These are phyloP conservation scores for Penicillium goetzii DNA, from an alignment of 495 filamentous ascomycete species.

Conservation along the genomic window DNA sequence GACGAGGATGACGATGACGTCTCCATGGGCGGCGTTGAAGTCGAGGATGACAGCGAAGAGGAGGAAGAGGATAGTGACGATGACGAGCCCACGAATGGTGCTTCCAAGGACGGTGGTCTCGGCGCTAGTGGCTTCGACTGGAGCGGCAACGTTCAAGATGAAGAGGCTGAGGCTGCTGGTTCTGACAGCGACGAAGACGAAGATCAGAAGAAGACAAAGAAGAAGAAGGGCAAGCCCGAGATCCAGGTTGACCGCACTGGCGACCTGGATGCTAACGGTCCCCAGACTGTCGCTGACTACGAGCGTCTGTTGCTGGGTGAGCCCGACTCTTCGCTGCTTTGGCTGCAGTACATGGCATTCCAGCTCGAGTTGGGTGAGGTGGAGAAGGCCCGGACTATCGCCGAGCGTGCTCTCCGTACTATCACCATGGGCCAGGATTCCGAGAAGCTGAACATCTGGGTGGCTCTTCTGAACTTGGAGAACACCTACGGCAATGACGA, in stretches of 20 bases:
- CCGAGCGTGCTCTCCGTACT: constrained; percentile 83
- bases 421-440: constrained; percentile 85
- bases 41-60: constrained; percentile 55
- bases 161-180: constrained; percentile 43
- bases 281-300: constrained; percentile 86
- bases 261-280: constrained; percentile 85
- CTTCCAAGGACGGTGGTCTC: constrained; percentile 57
- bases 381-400: constrained; percentile 81
- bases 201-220: constrained; percentile 66
- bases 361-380: constrained; percentile 89
- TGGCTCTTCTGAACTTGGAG: constrained; percentile 91
- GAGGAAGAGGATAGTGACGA: constrained; percentile 29
- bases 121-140: constrained; percentile 84
- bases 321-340: constrained; percentile 84
- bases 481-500: constrained; percentile 87
- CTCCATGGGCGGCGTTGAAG: constrained; percentile 55
- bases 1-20: constrained; percentile 35
- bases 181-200: constrained; percentile 58
- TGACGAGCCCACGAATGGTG: constrained; percentile 38
- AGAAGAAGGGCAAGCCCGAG: constrained; percentile 75
- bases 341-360: constrained; percentile 97
- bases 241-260: constrained; percentile 87
- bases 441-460: constrained; percentile 94
- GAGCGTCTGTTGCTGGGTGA: constrained; percentile 91
- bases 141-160: constrained; percentile 62